phyloP scores from a whole-genome alignment of 2,329 filamentous ascomycete genomes.

The Epichloe amarillans region DNA sequence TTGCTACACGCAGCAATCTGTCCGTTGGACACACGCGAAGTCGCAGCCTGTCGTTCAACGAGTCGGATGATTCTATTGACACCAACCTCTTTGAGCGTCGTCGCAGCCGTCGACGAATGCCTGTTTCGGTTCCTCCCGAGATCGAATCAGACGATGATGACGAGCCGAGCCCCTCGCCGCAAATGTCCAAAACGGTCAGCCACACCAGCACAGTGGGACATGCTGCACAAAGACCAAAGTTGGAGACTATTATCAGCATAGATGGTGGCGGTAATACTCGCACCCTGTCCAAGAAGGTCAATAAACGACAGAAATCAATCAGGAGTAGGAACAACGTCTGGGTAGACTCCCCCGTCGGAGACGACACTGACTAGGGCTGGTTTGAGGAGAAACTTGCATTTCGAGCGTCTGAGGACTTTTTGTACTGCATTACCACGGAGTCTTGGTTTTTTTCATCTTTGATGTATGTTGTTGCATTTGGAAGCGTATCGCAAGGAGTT shows the following conservation, averaged over 20 bases:
- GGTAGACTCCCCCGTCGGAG: constrained; percentile 24
- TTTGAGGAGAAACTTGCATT: background rate
- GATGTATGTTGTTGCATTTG: constrained; percentile 8
- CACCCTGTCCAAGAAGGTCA: constrained; percentile 16
- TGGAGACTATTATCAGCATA: constrained; percentile 34
- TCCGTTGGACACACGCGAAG: constrained; percentile 20
- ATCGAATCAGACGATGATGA: constrained; percentile 22
- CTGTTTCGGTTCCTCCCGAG: constrained; percentile 17
- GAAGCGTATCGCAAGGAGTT: constrained; percentile 4
- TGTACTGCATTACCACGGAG: background rate
- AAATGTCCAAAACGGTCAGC: constrained; percentile 13
- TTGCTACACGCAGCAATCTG: constrained; percentile 19
- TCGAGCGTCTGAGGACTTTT: background rate
- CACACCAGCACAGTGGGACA: constrained; percentile 16
- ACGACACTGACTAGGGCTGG: constrained; percentile 20
- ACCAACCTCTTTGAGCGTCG: constrained; percentile 14
- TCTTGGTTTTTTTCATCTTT: constrained; percentile 3
- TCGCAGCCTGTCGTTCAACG: constrained; percentile 26
- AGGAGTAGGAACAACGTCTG: constrained; percentile 14
- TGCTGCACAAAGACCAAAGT: constrained; percentile 28
- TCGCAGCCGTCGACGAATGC: constrained; percentile 14
- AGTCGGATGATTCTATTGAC: constrained; percentile 21
- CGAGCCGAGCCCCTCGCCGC: constrained; percentile 14
- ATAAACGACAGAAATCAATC: constrained; percentile 17
- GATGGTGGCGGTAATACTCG: constrained; percentile 18